Conservation (phyloP, 31 red algal genomes). For the Porphyra umbilicalis region DNA sequence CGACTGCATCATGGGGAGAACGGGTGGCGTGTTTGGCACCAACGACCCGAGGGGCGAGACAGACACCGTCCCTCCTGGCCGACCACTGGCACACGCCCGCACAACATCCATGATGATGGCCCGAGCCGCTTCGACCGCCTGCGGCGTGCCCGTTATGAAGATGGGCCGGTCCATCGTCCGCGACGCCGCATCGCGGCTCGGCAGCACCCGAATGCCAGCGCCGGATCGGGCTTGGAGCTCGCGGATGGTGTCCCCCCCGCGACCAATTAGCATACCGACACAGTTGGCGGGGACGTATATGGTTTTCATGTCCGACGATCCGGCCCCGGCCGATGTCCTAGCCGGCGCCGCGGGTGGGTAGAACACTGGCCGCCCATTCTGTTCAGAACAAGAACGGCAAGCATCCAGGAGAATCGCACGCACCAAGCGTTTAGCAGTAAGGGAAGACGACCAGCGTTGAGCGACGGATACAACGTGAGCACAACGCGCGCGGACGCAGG, state of each 20-base stretch:
- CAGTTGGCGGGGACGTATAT: conserved; percentile 40
- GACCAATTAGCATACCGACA: conserved; percentile 70
- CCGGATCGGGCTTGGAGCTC: conserved; percentile 60
- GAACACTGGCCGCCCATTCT: not conserved
- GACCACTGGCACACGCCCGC: not conserved
- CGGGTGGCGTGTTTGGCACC: not conserved
- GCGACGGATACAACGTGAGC: not conserved
- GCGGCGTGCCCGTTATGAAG: conserved; percentile 30
- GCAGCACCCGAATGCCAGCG: conserved; percentile 43
- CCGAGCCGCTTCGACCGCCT: conserved; percentile 45
- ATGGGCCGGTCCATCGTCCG: conserved; percentile 36
- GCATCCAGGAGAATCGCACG: not conserved
- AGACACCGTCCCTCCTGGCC: not conserved
- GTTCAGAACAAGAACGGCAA: not conserved
- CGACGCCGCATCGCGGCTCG: conserved; percentile 25
- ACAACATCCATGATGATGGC: conserved; percentile 46
- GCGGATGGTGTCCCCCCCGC: conserved; percentile 52
- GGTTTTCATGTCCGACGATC: conserved; percentile 13
- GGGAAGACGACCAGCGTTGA: conserved; percentile 1
- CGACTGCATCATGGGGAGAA: not conserved
- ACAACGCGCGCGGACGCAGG: not conserved
- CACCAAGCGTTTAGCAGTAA: conserved; percentile 3
- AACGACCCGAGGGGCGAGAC: not conserved
- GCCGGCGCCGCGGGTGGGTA: not conserved
- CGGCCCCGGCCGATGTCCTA: not conserved